A percentile compares a stretch with the other conserved stretches of the same genome.
phyloP scores from a whole-genome alignment of 768 basidiomycete genomes.

The Psilocybe azurescens region DNA sequence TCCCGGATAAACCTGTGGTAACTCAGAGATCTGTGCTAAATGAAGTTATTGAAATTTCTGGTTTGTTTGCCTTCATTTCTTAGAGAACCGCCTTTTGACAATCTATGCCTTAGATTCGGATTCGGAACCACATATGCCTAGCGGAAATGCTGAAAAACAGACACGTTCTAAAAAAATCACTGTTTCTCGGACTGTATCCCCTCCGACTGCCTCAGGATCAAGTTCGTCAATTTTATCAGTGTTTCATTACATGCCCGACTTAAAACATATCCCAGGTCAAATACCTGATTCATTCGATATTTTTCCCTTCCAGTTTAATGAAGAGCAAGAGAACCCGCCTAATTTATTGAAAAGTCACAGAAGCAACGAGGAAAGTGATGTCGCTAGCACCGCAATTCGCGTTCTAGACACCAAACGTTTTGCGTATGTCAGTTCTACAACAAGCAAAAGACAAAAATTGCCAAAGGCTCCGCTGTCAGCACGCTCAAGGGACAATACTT shows the following conservation, averaged over 20 bases:
- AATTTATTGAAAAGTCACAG: neutral
- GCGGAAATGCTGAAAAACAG: neutral
- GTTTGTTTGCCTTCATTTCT: slow-evolving; percentile 9
- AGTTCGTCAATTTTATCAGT: slow-evolving; percentile 1
- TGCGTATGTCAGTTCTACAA: slow-evolving; percentile 9
- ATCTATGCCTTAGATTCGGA: slow-evolving; percentile 22
- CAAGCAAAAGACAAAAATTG: neutral
- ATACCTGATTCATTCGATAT: neutral
- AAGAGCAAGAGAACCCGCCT: too few relatives aligned
- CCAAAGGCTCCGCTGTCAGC: neutral
- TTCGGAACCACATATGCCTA: slow-evolving; percentile 5
- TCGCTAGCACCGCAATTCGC: neutral
- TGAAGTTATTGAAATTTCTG: slow-evolving; percentile 31
- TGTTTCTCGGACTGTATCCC: neutral
- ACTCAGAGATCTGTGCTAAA: neutral
- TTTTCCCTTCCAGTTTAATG: too few relatives aligned
- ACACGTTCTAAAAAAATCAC: neutral
- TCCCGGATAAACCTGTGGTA: neutral
- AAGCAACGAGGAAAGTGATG: neutral
- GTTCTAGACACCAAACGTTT: slow-evolving; percentile 16
- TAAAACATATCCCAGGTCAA: neutral
- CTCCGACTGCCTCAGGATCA: neutral
- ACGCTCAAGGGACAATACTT: neutral
- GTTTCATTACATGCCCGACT: neutral
- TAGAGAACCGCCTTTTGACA: neutral